Conservation (phyloP, 306 rosid genomes). For the Boehmeria nivea region DNA sequence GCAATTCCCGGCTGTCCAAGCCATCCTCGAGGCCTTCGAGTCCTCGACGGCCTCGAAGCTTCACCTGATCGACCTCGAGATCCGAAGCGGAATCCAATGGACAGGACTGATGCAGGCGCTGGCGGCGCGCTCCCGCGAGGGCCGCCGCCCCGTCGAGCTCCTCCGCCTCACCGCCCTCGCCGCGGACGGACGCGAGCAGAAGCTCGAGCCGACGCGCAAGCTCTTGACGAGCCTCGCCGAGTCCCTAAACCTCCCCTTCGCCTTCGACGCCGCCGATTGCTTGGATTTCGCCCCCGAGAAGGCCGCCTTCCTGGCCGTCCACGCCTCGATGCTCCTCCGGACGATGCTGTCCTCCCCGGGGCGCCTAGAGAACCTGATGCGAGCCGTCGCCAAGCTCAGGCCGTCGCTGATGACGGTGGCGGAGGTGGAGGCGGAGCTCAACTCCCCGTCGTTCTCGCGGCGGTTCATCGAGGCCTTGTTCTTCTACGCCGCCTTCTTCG, state of each 20-base stretch:
- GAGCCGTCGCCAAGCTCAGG: constrained; percentile 40
- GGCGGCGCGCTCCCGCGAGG: constrained; percentile 34
- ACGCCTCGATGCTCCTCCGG: constrained; percentile 38
- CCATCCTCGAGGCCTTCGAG: constrained; percentile 52
- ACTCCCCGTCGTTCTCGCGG: constrained; percentile 53
- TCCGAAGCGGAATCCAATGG: constrained; percentile 52
- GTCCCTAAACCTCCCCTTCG: constrained; percentile 58
- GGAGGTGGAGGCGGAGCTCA: constrained; percentile 59
- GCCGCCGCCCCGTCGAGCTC: constrained; percentile 29
- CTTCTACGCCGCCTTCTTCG: constrained; percentile 46
- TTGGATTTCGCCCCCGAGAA: constrained; percentile 47
- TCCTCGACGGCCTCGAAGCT: constrained; percentile 33
- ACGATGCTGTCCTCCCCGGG: constrained; percentile 41
- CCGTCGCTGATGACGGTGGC: constrained; percentile 52
- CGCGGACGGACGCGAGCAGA: not conserved
- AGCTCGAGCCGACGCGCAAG: constrained; percentile 40
- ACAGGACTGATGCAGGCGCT: constrained; percentile 57
- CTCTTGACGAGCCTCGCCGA: constrained; percentile 46
- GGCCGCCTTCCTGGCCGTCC: constrained; percentile 47
- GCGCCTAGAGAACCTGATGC: constrained; percentile 69
- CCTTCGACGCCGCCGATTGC: constrained; percentile 36
- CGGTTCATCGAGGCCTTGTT: constrained; percentile 67
- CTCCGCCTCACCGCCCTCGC: constrained; percentile 57
- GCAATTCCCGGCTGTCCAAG: constrained; percentile 49
- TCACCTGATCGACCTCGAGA: constrained; percentile 58